Evolutionary conservation across 768 basidiomycete genomes (phyloP).

Genomic region (Boletus edulis): DNA sequence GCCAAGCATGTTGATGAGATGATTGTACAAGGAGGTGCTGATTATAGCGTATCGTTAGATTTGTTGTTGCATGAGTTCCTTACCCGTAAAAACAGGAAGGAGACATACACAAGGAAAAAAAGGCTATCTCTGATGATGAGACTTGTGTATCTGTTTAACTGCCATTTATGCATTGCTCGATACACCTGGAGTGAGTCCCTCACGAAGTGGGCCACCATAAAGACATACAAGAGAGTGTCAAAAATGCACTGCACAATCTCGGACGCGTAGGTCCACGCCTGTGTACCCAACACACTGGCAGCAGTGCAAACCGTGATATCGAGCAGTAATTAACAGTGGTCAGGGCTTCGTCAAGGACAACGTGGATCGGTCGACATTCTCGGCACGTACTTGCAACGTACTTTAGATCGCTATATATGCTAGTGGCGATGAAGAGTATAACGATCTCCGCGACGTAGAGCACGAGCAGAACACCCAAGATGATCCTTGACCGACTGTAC

Average conservation of each 20-base stretch:
- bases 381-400: not conserved
- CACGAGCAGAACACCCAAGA: not conserved
- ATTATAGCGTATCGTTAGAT: too few species aligned
- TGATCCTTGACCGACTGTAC: slow-evolving; percentile 1
- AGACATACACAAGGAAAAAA: not conserved
- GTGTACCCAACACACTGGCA: not conserved
- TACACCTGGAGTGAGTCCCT: not conserved
- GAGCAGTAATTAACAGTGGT: not conserved
- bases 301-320: not conserved
- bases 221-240: not conserved
- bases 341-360: too few species aligned
- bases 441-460: not conserved
- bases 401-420: not conserved
- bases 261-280: not conserved
- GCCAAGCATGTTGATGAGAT: too few species aligned
- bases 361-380: too few species aligned
- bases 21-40: too few species aligned
- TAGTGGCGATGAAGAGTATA: not conserved
- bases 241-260: not conserved
- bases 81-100: too few species aligned
- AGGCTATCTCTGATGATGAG: not conserved
- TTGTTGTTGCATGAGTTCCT: too few species aligned
- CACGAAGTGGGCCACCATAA: not conserved
- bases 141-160: not conserved
- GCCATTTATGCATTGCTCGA: not conserved